Base-by-base conservation (phyloP, 1,139 yeast species). In the Pichia sp. region DNA sequence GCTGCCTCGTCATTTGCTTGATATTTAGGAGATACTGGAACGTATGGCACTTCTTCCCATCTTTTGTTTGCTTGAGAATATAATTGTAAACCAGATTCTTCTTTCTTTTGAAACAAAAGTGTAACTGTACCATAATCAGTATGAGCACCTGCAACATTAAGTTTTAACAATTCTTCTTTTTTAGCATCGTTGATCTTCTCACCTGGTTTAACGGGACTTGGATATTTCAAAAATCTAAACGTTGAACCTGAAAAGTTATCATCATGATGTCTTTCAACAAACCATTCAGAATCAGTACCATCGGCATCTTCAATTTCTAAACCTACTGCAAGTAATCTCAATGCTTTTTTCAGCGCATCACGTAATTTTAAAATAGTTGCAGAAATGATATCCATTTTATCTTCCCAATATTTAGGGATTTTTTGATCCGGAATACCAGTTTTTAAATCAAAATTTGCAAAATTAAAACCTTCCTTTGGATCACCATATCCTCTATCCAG, bases 61-160 rank as follows among this genome's bases (percentile, higher is more conserved):
- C 62, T 56, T 52, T 71, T 73, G 12, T 70, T 57, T 1, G 73
- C 59, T 0, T 79, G 80, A 0, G 81, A 74, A 46, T 70, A 70
- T 11, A 77, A 74, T 53, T 77, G 80, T 48, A 77, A 65, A 1
- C 82, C 82, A 69, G 60, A 72, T 61, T 55, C 73, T 67, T 57
- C 70, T 36, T 72, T 57, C 47, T 57, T 56, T 50, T 60, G 64
- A 41, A 61, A 74, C 42, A 77, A 64, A 26, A 77, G 63, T 0
- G 82, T 77, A 53, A 75, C 68, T 11, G 79, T 72, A 6, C 82
- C 82, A 53, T 77, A 77, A 58, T 77, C 82, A 0, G 82, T 77
- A 55, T 77, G 82, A 2, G 82, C 80, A 27, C 82, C 82, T 3
- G 81, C 81, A 45, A 80, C 68, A 43, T 60, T 60, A 20, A 61